A percentile compares a stretch with the other conserved stretches of the same genome.
Conservation (phyloP, 2,329 filamentous ascomycete genomes). For the Diaporthe vaccinii region DNA sequence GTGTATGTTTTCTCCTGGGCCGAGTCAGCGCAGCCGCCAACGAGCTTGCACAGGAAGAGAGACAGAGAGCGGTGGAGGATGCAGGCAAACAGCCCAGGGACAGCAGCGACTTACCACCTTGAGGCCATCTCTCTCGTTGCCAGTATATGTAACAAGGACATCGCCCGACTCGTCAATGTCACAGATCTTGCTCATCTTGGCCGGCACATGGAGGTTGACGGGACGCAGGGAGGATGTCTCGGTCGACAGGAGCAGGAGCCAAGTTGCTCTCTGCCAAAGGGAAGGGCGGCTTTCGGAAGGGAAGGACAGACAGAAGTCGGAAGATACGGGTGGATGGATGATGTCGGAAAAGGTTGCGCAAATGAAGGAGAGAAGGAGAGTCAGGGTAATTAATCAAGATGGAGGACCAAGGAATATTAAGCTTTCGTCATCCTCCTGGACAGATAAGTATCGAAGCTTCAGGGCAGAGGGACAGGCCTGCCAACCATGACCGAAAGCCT, state of each 20-base stretch:
- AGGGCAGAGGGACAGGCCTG: neutral
- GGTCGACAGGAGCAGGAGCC: neutral
- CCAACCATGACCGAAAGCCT: neutral
- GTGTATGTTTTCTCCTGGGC: constrained; percentile 52
- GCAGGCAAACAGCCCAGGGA: neutral
- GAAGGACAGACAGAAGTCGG: neutral
- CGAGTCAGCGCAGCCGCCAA: neutral
- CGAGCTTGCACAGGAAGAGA: neutral
- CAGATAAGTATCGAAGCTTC: neutral
- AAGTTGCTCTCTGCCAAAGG: neutral
- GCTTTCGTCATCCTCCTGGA: constrained; percentile 10
- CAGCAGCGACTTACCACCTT: constrained; percentile 44
- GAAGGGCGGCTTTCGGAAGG: neutral
- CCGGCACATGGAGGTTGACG: neutral
- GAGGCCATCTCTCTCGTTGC: constrained; percentile 44
- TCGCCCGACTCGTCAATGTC: constrained; percentile 56
- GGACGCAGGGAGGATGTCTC: neutral
- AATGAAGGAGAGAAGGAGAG: constrained; percentile 13
- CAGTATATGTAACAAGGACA: constrained; percentile 52
- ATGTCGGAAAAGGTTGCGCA: neutral
- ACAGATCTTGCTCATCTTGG: constrained; percentile 50
- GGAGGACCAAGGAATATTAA: constrained; percentile 22
- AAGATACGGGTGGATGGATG: neutral
- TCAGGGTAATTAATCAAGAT: constrained; percentile 3
- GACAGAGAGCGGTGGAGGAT: neutral